phyloP scores from a whole-genome alignment of 2,329 filamentous ascomycete species.

The Botrytis medusae region DNA sequence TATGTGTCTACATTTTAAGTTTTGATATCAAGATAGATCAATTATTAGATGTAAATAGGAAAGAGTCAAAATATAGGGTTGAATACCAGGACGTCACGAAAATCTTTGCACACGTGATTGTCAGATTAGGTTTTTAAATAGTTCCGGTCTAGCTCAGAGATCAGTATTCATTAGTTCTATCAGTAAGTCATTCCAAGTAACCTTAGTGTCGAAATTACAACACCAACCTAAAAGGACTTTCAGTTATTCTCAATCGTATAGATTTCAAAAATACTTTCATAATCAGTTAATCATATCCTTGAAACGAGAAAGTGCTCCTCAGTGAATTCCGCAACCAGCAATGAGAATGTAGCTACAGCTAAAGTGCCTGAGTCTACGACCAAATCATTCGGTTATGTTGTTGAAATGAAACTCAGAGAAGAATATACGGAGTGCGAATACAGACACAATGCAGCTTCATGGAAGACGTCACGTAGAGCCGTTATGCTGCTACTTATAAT shows the following conservation, averaged over 20 bases:
- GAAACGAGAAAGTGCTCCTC: background rate
- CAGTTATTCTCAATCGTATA: background rate
- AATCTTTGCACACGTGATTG: background rate
- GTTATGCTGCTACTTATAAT: background rate
- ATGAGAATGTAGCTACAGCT: background rate
- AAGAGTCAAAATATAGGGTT: background rate
- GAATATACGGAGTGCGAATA: background rate
- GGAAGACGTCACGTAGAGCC: accelerated
- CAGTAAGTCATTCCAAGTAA: background rate
- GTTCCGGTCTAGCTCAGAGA: background rate
- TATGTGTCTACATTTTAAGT: background rate
- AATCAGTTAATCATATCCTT: background rate
- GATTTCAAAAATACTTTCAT: background rate
- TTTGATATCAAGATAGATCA: background rate
- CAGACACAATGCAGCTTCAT: accelerated
- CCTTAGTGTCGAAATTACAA: background rate
- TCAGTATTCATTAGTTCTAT: background rate
- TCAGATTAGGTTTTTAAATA: background rate
- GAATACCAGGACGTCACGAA: background rate
- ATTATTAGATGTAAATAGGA: background rate
- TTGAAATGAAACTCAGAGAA: background rate
- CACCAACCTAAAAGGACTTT: background rate
- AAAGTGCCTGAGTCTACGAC: background rate
- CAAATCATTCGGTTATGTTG: background rate
- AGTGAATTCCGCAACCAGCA: background rate